Base-by-base conservation (phyloP, 805 yeast genomes). In the Kuraishia hungarica region DNA sequence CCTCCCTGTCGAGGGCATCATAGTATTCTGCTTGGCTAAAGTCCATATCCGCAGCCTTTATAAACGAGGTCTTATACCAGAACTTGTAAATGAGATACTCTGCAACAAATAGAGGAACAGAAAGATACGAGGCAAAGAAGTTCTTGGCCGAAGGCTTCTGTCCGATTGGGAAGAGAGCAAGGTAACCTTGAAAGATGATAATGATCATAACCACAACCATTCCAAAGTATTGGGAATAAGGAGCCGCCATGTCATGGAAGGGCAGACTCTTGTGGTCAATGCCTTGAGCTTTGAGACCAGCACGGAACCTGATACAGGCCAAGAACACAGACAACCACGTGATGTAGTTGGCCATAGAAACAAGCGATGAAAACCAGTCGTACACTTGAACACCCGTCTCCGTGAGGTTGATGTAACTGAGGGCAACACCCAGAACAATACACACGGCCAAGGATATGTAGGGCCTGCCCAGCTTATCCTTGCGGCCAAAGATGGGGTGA, bases 331-430 rank as follows among this genome's bases (percentile, higher is more conserved):
- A 67, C 52, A 76, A 66, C 87, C 87, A 84, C 1, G 88, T 82
- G 61, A 84, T 79, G 47, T 83, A 67, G 39, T 86, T 82, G 26
- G 84, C 79, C 47, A 86, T 68, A 47, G 87, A 86, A 47, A 84
- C 77, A 54, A 85, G 72, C 48, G 87, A 79, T 61, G 82, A 68
- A 60, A 84, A 72, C 89, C 89, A 84, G 54, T 78, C 74, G 70
- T 83, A 84, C 17, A 82, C 86, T 22, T 75, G 75, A 17, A 72
- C 80, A 57, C 77, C 76, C 54, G 82, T 77, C 53, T 81, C 70
- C 47, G 82, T 74, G n/a, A 86, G 84, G 22, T 88, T 86, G 61
- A 86, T 75, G 69, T 84, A 86, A 43, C 79, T 77, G 54, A 87
- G 77, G 43, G 60, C 64, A 57, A 83, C 68, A 53, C 86, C 87